These are phyloP conservation scores for Aspergillus bridgeri DNA, from an alignment of 495 filamentous ascomycete species.

Conservation along the genomic window DNA sequence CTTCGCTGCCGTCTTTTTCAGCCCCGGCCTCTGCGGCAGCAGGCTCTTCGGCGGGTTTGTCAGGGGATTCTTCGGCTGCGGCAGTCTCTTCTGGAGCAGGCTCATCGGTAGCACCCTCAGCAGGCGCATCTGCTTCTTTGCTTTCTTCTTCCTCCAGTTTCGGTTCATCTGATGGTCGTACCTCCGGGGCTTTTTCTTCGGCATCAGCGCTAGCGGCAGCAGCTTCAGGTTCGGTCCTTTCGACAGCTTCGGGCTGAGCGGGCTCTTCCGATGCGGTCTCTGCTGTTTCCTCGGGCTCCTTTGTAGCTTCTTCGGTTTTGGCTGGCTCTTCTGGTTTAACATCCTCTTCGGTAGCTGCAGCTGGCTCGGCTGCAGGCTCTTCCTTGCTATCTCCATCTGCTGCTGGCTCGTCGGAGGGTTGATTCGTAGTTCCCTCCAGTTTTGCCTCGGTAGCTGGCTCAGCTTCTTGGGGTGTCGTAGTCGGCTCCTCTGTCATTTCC, in stretches of 20 bases:
- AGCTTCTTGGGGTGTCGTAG: neutral
- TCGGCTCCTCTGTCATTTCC: neutral
- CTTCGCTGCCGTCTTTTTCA: slow-evolving; percentile 11
- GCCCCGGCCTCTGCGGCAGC: slow-evolving; percentile 9
- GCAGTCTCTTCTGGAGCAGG: slow-evolving; percentile 7
- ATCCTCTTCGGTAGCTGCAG: neutral
- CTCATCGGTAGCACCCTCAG: slow-evolving; percentile 9
- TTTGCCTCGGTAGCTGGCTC: neutral
- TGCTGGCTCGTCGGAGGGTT: neutral
- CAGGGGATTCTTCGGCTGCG: slow-evolving; percentile 11
- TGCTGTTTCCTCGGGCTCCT: no score
- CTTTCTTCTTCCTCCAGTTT: neutral
- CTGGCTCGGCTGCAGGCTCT: neutral
- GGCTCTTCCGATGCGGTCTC: slow-evolving; percentile 1
- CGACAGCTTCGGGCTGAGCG: neutral
- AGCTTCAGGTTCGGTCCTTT: neutral
- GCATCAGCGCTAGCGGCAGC: no score
- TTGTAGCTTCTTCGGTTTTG: neutral
- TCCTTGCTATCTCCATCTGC: neutral
- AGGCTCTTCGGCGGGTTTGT: slow-evolving; percentile 10
- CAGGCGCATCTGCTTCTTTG: neutral
- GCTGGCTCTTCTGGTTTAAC: neutral
- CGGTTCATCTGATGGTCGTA: neutral
- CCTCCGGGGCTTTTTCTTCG: neutral
- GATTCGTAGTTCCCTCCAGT: slow-evolving; percentile 6